Evolutionary conservation across 768 basidiomycete genomes (phyloP), one percentile per base, ranked within the genome.

Genomic region (Naganishia friedmannii): DNA sequence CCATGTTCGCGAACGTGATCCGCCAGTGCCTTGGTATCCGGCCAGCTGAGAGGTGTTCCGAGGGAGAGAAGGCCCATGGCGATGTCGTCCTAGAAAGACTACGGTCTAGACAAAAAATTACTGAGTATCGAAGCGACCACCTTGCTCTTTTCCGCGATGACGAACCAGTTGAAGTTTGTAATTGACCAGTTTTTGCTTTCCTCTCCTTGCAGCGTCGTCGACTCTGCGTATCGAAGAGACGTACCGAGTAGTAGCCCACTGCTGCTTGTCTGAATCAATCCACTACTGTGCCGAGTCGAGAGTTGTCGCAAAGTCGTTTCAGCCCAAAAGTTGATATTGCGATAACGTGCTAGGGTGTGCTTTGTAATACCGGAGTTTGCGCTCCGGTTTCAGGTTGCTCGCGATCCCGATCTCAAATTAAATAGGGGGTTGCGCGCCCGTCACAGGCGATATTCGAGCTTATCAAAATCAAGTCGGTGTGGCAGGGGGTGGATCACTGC

Each of bases 41-140:
- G 87, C 96, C 96, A 99, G 34, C 86, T 80, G 70, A 98, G 86
- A 28, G 96, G 93, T 3, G 93, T 98, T 66, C 96, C 96, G 65
- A 95, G 88, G 69, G 88, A 90, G 70, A 99, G 82, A 63, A 99
- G 86, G 67, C 96, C 96, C 95, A 99, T 99, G 67, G 26, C 72
- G 39, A 45, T 29, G 60, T 55, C 26, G 26, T 29, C 21, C 21
- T 17, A 6, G 19, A 32, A 29, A 26, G 54, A 34, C 32, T 51
- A 51, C 48, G 48, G n/a, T 12, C n/a, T 21, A 4, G 23, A 51
- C 23, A 21, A 51, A 21, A 51, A 12, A 51, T n/a, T n/a, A n/a
- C n/a, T n/a, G n/a, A n/a, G n/a, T n/a, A n/a, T n/a, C n/a, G n/a
- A n/a, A n/a, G n/a, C n/a, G n/a, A n/a, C n/a, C n/a, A n/a, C n/a